Conservation (phyloP, 768 basidiomycete species). For the Lactarius akahatsu region DNA sequence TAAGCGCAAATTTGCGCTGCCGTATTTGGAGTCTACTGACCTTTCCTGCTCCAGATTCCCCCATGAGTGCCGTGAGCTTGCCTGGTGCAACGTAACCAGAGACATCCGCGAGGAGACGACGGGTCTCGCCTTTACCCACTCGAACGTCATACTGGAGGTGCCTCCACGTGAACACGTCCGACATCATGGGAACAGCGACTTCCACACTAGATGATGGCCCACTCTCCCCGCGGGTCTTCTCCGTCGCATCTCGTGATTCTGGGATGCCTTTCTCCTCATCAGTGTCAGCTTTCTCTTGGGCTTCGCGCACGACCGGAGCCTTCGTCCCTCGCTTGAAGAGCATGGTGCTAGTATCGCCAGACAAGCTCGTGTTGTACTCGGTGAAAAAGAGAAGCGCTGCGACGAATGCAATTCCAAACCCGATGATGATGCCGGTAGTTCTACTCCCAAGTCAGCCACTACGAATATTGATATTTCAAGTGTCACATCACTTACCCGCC, state of each 20-base stretch:
- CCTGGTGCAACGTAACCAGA: constrained; percentile 83
- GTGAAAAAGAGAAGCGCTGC: constrained; percentile 55
- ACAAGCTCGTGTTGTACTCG: constrained; percentile 47
- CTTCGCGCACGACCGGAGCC: constrained; percentile 21
- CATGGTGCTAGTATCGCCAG: constrained; percentile 44
- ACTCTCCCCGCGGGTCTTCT: constrained; percentile 8
- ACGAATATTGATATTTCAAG: background rate
- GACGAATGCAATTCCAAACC: constrained; percentile 61
- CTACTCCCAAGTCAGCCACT: constrained; percentile 35
- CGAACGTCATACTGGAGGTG: constrained; percentile 65
- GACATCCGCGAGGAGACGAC: constrained; percentile 64
- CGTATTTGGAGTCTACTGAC: constrained; percentile 27
- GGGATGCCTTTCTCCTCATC: constrained; percentile 35
- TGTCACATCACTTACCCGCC: constrained; percentile 41
- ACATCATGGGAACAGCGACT: constrained; percentile 34
- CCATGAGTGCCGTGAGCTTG: constrained; percentile 78
- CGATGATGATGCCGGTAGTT: constrained; percentile 69
- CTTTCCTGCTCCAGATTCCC: constrained; percentile 53
- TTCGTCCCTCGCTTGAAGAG: constrained; percentile 66
- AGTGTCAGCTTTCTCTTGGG: constrained; percentile 22
- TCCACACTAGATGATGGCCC: constrained; percentile 21
- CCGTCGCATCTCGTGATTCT: constrained; percentile 1
- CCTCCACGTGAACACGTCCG: constrained; percentile 79
- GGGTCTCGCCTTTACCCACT: constrained; percentile 43
- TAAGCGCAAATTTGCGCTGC: background rate